These are phyloP conservation scores for Arxiozyma bovina DNA, from an alignment of 1,139 yeast genomes.

Conservation along the genomic window DNA sequence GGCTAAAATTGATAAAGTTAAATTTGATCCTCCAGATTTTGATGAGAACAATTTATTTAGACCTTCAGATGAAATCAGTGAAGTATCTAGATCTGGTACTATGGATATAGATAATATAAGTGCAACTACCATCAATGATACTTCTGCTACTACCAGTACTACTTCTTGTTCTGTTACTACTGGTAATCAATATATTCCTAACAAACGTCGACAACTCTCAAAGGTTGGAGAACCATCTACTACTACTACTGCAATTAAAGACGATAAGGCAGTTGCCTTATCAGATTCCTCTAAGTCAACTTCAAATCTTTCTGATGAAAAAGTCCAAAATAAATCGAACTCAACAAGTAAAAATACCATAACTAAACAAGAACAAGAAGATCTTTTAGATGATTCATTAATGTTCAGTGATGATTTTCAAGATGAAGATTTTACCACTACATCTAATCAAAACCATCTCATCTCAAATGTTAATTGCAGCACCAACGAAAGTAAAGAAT, in stretches of 20 bases:
- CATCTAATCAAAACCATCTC: neutral
- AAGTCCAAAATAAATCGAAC: neutral
- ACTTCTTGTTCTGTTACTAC: too few species aligned
- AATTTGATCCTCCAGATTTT: conserved; percentile 46
- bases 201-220: conserved; percentile 3
- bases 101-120: conserved; percentile 12
- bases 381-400: conserved; percentile 55
- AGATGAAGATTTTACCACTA: conserved; percentile 25
- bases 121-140: conserved; percentile 2
- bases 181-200: neutral
- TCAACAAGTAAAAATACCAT: neutral
- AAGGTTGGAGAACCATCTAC: neutral
- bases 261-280: neutral
- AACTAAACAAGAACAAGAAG: conserved; percentile 26
- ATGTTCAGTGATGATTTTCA: conserved; percentile 54
- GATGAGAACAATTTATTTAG: conserved; percentile 41
- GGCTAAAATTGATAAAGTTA: conserved; percentile 39
- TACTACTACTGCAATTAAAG: neutral
- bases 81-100: conserved; percentile 27
- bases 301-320: neutral
- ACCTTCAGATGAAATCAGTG: conserved; percentile 31
- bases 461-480: conserved; percentile 1
- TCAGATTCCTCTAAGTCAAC: neutral
- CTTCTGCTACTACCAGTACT: too few species aligned
- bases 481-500: neutral